Base-by-base conservation (phyloP, 2,329 filamentous ascomycete species). In the Curvularia sp. region DNA sequence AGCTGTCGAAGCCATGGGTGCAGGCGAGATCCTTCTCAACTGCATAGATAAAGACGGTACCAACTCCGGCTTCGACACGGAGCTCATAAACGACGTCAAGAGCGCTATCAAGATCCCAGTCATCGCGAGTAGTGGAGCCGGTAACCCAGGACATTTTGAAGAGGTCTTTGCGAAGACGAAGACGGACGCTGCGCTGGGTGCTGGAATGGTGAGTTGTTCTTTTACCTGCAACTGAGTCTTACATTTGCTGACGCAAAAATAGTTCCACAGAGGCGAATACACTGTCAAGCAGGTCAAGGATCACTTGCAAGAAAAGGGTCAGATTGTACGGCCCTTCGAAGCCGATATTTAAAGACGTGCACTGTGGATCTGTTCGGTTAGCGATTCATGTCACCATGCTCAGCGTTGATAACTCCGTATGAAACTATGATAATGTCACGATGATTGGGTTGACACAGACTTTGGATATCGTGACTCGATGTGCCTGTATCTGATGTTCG, bases 41-140 rank as follows among this genome's bases (percentile, higher is more conserved):
- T 97, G 93, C 82, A 99, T 99, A 71, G 95, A 99, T 82, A 92
- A 90, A 75, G 95, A 99, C 77, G 95, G 95, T 53, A 95, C 91
- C 56, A 97, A 96, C 80, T 90, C 87, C 68, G 95, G 95, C 1
- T 99, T 97, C 75, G 95, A 99, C 77, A 83, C 97, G 9, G 95
- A 98, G 81, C 84, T 99, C 55, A 92, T 99, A 70, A 81, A 85
- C 50, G 90, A 93, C 74, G 94, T 98, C 59, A 99, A 99, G 80
- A 81, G 75, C n/a, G 87, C 91, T 18, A 86, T 97, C 63, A 90
- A 85, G 73, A 97, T 99, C 65, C 95, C 95, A 6, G 95, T 99
- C 49, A 96, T 99, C 78, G 93, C 95, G 13, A 95, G 91, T 28
- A 96, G 92, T 75, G 95, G 95, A 41, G 95, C 95, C 1, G 95